Base-by-base conservation (phyloP, 106 monocot genomes). In the Dendrobium officinale region DNA sequence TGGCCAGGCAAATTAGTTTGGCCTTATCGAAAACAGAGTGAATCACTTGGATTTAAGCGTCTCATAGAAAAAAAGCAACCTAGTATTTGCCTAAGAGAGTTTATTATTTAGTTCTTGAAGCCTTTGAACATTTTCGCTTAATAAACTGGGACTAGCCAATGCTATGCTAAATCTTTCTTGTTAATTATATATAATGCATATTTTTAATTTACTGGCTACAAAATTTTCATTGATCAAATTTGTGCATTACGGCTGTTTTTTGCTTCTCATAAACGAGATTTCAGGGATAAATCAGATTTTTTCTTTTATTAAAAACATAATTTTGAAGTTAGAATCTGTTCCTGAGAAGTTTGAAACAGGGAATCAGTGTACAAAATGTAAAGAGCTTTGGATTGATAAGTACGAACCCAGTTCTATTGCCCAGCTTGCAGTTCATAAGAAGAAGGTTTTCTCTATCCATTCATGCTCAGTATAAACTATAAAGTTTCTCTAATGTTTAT, bases 371-470 rank as follows among this genome's bases (percentile, higher is more conserved):
- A 72, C 27, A 24, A 54, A 80, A 51, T 51, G 19, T 3, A 92
- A 91, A 20, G 88, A 90, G 90, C 87, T 90, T 43, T 96, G 96
- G 96, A 80, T 92, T 75, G 92, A 96, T 41, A 93, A 90, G 78
- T 75, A 93, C 85, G 89, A 85, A 79, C 96, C 96, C 18, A 76
- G 20, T 83, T 89, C 88, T 8, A 64, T 84, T 3, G 79, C 81
- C 4, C 89, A 93, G 56, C 92, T 96, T 83, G 88, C 93, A 27
- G 85, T 96, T 45, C 90, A 96, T 75, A 96, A 92, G 80, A 96
- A 93, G 86, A 96, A 96, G 96, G 96, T 96, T 79, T 3, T 80
- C 79, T 26, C 41, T 64, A 27, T 4, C 9, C 44, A 42, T 45
- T 18, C 73, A 16, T 42, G 78, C 37, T 80, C 72, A 54, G 44